phyloP scores from a whole-genome alignment of 495 filamentous ascomycete genomes.

The Aspergillus heteromorphus region DNA sequence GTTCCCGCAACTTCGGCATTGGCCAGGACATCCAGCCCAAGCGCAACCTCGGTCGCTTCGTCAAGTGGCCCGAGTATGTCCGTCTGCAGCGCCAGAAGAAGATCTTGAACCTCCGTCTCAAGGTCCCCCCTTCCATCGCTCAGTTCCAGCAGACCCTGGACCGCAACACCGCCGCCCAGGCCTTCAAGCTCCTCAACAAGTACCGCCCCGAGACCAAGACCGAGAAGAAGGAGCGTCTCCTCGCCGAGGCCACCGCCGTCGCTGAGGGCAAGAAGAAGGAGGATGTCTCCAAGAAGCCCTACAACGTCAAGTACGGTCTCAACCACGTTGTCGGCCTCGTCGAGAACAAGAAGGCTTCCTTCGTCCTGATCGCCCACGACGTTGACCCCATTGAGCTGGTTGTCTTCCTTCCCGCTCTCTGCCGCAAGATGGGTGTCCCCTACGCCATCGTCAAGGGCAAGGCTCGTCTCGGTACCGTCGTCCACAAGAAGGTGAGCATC shows the following conservation, averaged over 20 bases:
- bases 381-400: slow-evolving; percentile 99
- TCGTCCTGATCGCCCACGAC: slow-evolving; percentile 98
- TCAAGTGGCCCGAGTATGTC: slow-evolving; percentile 98
- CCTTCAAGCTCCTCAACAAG: slow-evolving; percentile 98
- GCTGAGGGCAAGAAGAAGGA: slow-evolving; percentile 99
- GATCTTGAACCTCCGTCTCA: slow-evolving; percentile 96
- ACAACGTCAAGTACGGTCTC: slow-evolving; percentile 97
- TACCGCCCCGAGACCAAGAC: slow-evolving; percentile 98
- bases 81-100: slow-evolving; percentile 99
- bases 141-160: slow-evolving; percentile 98
- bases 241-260: slow-evolving; percentile 95
- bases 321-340: slow-evolving; percentile 99
- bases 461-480: slow-evolving; percentile 95
- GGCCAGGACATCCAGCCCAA: slow-evolving; percentile 97
- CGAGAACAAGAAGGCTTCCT: slow-evolving; percentile 99
- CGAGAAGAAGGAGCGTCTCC: slow-evolving; percentile 99
- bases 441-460: slow-evolving; percentile 99
- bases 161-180: slow-evolving; percentile 95
- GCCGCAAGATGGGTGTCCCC: slow-evolving; percentile 99
- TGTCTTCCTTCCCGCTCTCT: slow-evolving; percentile 97
- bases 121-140: slow-evolving; percentile 95
- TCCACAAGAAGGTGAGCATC: slow-evolving; percentile 88
- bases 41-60: slow-evolving; percentile 97
- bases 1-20: slow-evolving; percentile 95
- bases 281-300: slow-evolving; percentile 99